These are phyloP conservation scores for Eucalyptus caleyi DNA, from an alignment of 345 rosid species.

Conservation along the genomic window DNA sequence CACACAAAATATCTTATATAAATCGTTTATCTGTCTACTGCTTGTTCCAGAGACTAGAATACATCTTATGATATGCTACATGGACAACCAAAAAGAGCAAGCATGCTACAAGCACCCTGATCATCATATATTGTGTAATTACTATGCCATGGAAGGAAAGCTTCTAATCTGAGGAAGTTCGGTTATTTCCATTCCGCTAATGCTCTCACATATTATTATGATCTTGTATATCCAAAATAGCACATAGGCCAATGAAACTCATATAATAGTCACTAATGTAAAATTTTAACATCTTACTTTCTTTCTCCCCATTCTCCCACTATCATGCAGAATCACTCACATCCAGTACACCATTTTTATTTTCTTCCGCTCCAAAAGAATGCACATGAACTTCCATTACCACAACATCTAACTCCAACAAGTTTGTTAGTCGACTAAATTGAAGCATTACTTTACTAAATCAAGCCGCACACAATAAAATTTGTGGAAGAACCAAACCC, in stretches of 20 bases:
- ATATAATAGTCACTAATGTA: background rate
- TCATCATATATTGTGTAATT: background rate
- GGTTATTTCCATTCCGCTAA: background rate
- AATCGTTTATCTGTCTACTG: background rate
- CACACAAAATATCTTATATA: background rate
- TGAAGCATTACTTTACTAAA: background rate
- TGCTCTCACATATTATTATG: background rate
- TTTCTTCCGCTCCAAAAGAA: background rate
- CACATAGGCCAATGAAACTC: background rate
- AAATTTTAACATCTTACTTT: background rate
- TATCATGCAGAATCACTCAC: background rate
- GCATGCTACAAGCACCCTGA: background rate
- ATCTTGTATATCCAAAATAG: background rate
- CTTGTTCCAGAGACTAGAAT: background rate
- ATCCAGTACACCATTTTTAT: background rate
- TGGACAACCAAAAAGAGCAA: background rate
- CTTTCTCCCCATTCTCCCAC: background rate
- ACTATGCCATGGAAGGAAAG: background rate
- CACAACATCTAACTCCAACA: background rate
- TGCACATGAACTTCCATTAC: background rate
- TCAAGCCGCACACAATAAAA: background rate
- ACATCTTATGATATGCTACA: background rate
- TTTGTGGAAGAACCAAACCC: background rate
- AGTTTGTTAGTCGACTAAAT: background rate
- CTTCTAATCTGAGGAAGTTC: background rate